phyloP scores from a whole-genome alignment of 345 rosid species.

The Mercurialis annua region DNA sequence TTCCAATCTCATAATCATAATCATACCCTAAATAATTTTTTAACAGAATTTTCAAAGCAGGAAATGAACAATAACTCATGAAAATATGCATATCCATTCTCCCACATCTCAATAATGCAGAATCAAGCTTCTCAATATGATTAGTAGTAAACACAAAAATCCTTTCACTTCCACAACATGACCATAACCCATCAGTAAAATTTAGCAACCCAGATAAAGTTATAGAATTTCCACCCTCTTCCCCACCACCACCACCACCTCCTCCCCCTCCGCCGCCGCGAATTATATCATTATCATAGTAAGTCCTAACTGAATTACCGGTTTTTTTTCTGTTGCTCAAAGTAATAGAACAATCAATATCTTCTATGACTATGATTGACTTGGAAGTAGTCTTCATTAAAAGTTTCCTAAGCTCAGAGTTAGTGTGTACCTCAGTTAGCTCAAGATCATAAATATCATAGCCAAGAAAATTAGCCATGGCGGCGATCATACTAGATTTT shows the following conservation, averaged over 20 bases:
- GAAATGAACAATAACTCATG: conserved; percentile 76
- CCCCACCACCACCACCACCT: conserved; percentile 33
- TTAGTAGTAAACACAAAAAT: conserved; percentile 93
- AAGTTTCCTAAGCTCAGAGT: conserved; percentile 78
- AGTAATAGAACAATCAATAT: conserved; percentile 83
- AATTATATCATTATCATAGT: conserved; percentile 48
- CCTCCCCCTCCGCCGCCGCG: conserved; percentile 41
- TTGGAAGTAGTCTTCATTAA: conserved; percentile 90
- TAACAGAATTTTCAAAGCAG: conserved; percentile 65
- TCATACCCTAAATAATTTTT: conserved; percentile 58
- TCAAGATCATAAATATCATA: conserved; percentile 97
- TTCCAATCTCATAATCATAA: conserved; percentile 22
- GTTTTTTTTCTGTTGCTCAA: conserved; percentile 59
- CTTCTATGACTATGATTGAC: conserved; percentile 88
- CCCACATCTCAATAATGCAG: conserved; percentile 86
- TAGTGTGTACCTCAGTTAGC: conserved; percentile 82
- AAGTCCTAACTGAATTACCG: conserved; percentile 18
- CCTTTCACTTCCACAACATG: conserved; percentile 96
- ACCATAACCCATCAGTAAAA: conserved; percentile 96
- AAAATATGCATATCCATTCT: conserved; percentile 94
- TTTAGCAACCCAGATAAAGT: conserved; percentile 89
- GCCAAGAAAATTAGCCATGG: conserved; percentile 87
- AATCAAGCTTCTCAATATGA: conserved; percentile 86
- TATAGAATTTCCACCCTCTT: conserved; percentile 50
- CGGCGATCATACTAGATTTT: conserved; percentile 95